Base-by-base conservation (phyloP, 148 eudicot species). In the Chenopodium suecicum region DNA sequence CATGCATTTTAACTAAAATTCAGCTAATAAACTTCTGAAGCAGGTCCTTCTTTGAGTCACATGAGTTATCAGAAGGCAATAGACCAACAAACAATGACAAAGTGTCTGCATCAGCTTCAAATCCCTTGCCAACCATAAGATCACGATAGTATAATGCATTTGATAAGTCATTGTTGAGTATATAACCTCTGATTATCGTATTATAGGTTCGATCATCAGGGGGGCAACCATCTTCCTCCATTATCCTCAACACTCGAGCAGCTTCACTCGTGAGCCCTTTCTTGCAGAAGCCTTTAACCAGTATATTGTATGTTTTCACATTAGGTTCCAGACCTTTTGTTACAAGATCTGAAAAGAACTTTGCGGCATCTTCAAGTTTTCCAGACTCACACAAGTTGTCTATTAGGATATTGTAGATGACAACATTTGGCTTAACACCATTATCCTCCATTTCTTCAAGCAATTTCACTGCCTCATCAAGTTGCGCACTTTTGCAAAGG, bases 51-150 rank as follows among this genome's bases (percentile, higher is more conserved):
- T 3, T 4, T 4, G 60, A 54, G 20, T 54, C 60, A 54, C 60
- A 16, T 16, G 16, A 54, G 60, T 54, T 54, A 16, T 16, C 20
- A 54, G 71, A 9, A 67, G 71, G 11, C 11, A 9, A 32, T 14
- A 67, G 34, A 5, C 34, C 71, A 23, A 67, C 5, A 27, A 67
- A 67, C 12, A 67, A 27, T 2, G 71, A 67, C 12, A 25, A 25
- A 67, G 71, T 67, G 71, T 67, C 19, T 25, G 71, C 71, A 67
- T 67, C 71, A 29, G 71, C 71, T 67, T 23, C 41, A 22, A 67
- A 67, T 14, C 41, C 37, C 10, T 67, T 23, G 3, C 71, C 31
- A 25, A 14, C 34, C 37, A 67, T 67, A 23, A 23, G 1, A 9
- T 23, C 71, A 32, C 60, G 5, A 54, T 54, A 54, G 60, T 54